Conservation (phyloP, 176 grass and related monocot genomes). For the Carex littledalei region DNA sequence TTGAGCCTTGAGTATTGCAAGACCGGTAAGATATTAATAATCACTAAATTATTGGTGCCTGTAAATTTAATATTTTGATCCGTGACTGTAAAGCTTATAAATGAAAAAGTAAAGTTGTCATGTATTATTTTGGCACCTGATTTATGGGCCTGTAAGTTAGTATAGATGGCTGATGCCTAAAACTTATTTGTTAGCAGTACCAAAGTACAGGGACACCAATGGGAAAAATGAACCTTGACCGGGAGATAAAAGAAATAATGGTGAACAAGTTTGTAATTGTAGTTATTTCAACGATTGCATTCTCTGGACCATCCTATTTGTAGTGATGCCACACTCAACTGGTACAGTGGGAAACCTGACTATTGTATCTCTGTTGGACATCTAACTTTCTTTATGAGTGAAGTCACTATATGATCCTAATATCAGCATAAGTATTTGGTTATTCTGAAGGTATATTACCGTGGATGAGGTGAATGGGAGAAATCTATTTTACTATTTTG, state of each 20-base stretch:
- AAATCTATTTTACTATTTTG: slow-evolving; percentile 29
- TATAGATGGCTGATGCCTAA: background rate
- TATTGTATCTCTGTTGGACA: background rate
- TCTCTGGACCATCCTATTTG: background rate
- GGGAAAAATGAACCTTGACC: background rate
- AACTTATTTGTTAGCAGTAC: background rate
- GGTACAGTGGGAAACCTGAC: background rate
- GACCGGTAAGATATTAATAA: background rate
- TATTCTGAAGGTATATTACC: slow-evolving; percentile 13
- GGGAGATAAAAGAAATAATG: background rate
- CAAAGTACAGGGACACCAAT: background rate
- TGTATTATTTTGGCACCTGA: background rate
- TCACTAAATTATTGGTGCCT: background rate
- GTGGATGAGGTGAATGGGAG: slow-evolving; percentile 20
- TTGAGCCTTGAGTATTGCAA: background rate
- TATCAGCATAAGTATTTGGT: background rate
- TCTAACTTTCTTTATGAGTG: background rate
- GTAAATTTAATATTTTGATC: background rate
- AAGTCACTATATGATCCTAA: background rate
- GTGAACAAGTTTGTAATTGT: background rate
- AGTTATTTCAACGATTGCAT: background rate
- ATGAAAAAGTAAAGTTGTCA: background rate
- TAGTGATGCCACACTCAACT: background rate
- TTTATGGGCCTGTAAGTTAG: background rate
- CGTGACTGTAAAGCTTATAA: background rate